Base-by-base conservation (phyloP, 1,284 basidiomycete species). In the Tylopilus sp. region DNA sequence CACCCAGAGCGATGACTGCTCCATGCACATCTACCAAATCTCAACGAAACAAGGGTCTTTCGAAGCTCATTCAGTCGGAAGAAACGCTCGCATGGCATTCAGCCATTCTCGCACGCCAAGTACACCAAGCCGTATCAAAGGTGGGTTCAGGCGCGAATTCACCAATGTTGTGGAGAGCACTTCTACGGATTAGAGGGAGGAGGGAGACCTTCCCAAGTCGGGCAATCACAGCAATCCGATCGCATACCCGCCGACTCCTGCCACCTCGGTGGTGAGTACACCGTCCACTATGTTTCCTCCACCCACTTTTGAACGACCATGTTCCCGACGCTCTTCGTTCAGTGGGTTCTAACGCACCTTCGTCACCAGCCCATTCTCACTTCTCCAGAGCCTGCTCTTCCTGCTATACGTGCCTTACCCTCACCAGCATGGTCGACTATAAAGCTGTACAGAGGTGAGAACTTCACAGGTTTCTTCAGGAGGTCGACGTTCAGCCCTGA, bases 391-490 rank as follows among this genome's bases (percentile, higher is more conserved):
- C 91, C 90, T 13, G 89, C 90, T 15, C 75, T 93, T 7, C 92
- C 92, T 25, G 91, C 92, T 8, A 93, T 94, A 59, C 84, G 92
- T 41, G 77, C 80, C 34, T 68, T 79, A 9, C 70, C 76, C 13
- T 67, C 74, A 0, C 71, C 78, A 0, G 66, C 73, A 21, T 79
- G 77, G 73, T 70, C 73, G 19, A 71, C 75, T 12, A 77, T 84
- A 39, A 80, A 79, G 52, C 74, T 99, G 23, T 99, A 98, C 60
- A 93, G 95, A 37, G 96, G 99, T 66, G 95, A 98, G 68, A 91
- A 86, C 58, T 93, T 85, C 61, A 95, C 92, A 4, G 93, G 96
- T 58, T 99, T 99, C 74, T 99, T 98, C 78, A 78, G 97, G 26
- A 80, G 96, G 25, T 73, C 99, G 47, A 86, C 86, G 4, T 99